These are phyloP conservation scores for Taiwanofungus camphoratus DNA, from an alignment of 1,284 basidiomycete genomes.

Conservation along the genomic window DNA sequence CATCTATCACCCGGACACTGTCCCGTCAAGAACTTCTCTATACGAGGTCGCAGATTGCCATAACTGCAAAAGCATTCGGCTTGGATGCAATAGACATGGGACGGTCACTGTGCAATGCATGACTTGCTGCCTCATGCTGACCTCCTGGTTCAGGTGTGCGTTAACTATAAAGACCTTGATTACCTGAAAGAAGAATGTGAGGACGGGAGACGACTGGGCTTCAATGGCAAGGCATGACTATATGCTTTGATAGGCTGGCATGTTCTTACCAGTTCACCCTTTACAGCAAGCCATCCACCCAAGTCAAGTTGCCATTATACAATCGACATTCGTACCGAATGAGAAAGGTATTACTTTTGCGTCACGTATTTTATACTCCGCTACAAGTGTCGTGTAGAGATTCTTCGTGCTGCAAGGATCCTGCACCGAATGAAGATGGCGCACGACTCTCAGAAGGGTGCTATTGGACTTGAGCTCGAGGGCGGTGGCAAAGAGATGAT, in stretches of 20 bases:
- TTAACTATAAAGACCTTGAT: constrained; percentile 78
- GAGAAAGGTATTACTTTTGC: constrained; percentile 45
- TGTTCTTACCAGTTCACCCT: background rate
- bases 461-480: constrained; percentile 57
- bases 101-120: constrained; percentile 5
- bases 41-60: constrained; percentile 81
- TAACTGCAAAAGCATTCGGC: constrained; percentile 80
- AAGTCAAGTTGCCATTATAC: constrained; percentile 75
- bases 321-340: constrained; percentile 75
- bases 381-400: constrained; percentile 52
- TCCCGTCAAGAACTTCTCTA: constrained; percentile 76
- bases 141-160: constrained; percentile 62
- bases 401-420: constrained; percentile 74
- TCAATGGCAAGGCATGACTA: constrained; percentile 76
- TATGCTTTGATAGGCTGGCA: background rate
- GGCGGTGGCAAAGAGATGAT: constrained; percentile 80
- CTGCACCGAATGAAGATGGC: constrained; percentile 56
- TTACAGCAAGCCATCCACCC: constrained; percentile 92
- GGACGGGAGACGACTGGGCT: constrained; percentile 77
- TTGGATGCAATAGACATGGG: constrained; percentile 90
- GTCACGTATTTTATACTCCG: background rate
- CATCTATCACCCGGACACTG: constrained; percentile 76
- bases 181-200: constrained; percentile 72
- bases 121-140: constrained; percentile 1
- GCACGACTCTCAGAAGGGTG: constrained; percentile 45